These are phyloP conservation scores for peach (Prunus persica) DNA, from an alignment of 306 rosid genomes.

Conservation along the genomic window DNA sequence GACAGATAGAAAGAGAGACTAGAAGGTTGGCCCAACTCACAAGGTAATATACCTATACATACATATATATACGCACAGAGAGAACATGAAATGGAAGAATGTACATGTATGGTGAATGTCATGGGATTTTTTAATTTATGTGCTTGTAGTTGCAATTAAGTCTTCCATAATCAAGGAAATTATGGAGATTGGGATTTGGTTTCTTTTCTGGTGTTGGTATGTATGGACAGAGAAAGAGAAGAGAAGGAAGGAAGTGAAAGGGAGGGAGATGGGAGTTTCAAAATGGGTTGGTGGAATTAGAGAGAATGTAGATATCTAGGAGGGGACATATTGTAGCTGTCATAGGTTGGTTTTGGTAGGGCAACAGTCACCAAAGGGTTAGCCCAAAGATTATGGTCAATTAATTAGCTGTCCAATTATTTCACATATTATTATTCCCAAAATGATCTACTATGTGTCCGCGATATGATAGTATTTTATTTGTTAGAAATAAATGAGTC, in stretches of 20 bases:
- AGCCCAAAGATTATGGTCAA: background rate
- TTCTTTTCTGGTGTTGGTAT: background rate
- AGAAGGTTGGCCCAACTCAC: conserved; percentile 8
- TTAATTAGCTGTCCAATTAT: background rate
- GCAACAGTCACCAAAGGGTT: background rate
- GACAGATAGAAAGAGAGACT: background rate
- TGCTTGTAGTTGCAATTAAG: background rate
- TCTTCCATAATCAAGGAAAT: background rate
- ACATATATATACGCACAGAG: background rate
- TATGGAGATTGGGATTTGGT: background rate
- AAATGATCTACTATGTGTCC: too few species aligned
- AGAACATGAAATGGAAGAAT: background rate
- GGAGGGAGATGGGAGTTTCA: background rate
- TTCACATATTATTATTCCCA: too few species aligned
- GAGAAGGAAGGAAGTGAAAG: background rate
- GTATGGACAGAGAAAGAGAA: background rate
- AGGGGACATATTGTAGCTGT: background rate
- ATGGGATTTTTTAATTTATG: background rate
- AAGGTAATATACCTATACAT: background rate
- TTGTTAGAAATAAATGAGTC: too few species aligned
- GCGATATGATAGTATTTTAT: too few species aligned
- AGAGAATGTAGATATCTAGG: background rate
- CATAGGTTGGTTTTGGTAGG: background rate
- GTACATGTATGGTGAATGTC: background rate
- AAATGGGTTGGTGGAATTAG: background rate